Base-by-base conservation (phyloP, 2,329 filamentous ascomycete species). In the Penicillium decumbens region DNA sequence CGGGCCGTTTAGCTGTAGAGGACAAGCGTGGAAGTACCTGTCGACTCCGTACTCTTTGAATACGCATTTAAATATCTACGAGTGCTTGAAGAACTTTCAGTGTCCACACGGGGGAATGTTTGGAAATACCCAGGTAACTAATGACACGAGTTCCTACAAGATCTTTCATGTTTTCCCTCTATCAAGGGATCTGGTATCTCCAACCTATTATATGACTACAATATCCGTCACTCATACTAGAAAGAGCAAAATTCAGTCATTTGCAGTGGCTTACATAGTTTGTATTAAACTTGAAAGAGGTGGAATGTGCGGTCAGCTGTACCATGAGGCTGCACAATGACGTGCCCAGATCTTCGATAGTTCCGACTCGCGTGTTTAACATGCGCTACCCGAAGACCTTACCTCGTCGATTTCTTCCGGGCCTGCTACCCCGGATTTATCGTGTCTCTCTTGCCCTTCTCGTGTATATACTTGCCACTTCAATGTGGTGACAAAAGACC, bases 291-390 rank as follows among this genome's bases (percentile, higher is more conserved):
- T 27, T 23, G 35, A 25, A 39, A 24, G 7, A 6, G 33, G 15
- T 30, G 42, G 45, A 42, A 41, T 41, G 18, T 23, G 27, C 12
- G 47, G 47, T 49, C 47, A 44, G 13, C 41, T 44, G 47, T n/a
- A 30, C 28, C 41, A 9, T 1, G 9, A 20, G 18, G 18, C 18
- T 18, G 33, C 33, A 43, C 32, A 41, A 50, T 50, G 47, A 50
- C 47, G 47, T 45, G 33, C 35, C 49, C 28, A 45, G 50, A 52
- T 52, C 43, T 40, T 39, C 42, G 33, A 43, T 41, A 46, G 43
- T 38, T 38, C 38, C 18, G 38, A 25, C 20, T 40, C 37, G 20
- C 33, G 30, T 38, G 45, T 38, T 48, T 38, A 32, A 38, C 39
- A 24, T 15, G 5, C 15, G 32, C 32, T 35, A 18, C 15, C 15